These are phyloP conservation scores for Arthrobotrys conoides DNA, from an alignment of 2,329 filamentous ascomycete species.

Conservation along the genomic window DNA sequence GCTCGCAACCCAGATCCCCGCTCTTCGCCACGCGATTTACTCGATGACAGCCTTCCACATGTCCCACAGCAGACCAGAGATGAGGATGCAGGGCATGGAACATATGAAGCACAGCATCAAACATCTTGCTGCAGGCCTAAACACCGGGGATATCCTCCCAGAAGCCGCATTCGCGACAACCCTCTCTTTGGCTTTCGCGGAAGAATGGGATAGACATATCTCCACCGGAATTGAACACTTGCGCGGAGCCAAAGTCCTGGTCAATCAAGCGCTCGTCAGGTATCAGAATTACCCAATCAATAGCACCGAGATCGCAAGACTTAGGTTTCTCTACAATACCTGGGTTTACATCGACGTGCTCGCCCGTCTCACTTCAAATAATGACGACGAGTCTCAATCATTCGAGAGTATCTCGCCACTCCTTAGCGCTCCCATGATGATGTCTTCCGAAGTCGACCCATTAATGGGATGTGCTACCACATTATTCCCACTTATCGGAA, in stretches of 20 bases:
- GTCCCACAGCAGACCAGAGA: constrained; percentile 72
- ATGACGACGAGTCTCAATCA: constrained; percentile 69
- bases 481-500: constrained; percentile 78
- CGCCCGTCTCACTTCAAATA: constrained; percentile 76
- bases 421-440: constrained; percentile 66
- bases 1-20: constrained; percentile 75
- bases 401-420: constrained; percentile 64
- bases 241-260: constrained; percentile 76
- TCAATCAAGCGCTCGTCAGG: constrained; percentile 73
- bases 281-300: constrained; percentile 68
- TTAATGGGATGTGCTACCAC: constrained; percentile 79
- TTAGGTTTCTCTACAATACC: constrained; percentile 78
- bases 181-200: constrained; percentile 77
- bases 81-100: constrained; percentile 76
- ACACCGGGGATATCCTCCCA: constrained; percentile 72
- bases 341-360: constrained; percentile 83
- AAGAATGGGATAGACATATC: constrained; percentile 80
- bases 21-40: constrained; percentile 77
- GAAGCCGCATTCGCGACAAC: constrained; percentile 80
- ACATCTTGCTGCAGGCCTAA: constrained; percentile 73
- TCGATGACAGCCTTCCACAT: constrained; percentile 80
- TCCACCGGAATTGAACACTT: constrained; percentile 79
- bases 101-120: constrained; percentile 78
- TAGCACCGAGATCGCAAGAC: constrained; percentile 71
- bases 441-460: constrained; percentile 74